Evolutionary conservation across 23 red algal genomes (phyloP).

Genomic region (Gracilaria gracilis): DNA sequence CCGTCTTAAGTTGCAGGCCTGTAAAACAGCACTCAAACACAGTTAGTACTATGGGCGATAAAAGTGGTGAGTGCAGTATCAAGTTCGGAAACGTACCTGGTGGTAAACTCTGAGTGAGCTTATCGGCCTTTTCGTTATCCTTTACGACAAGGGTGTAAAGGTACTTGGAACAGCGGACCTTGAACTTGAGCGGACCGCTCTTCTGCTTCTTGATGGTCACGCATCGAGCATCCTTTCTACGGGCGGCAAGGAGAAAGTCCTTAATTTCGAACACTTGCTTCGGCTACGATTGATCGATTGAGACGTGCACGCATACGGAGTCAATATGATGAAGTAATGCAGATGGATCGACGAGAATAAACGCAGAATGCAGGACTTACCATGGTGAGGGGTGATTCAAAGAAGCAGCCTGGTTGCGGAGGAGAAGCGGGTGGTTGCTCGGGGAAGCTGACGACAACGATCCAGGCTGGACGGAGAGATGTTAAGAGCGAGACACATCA

Average conservation of each 20-base stretch:
- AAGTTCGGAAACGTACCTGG: conserved; percentile 49
- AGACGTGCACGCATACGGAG: not conserved
- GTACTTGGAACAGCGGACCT: conserved; percentile 94
- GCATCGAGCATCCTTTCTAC: conserved; percentile 81
- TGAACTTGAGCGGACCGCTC: conserved; percentile 89
- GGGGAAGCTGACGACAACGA: too few relatives aligned
- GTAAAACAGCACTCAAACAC: not conserved
- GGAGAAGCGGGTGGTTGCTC: not conserved
- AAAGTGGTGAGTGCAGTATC: not conserved
- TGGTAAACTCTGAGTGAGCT: conserved; percentile 83
- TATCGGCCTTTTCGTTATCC: conserved; percentile 89
- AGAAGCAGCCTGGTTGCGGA: not conserved
- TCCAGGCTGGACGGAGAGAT: too few relatives aligned
- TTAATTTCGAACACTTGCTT: conserved; percentile 94
- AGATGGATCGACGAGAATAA: not conserved
- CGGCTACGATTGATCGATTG: conserved; percentile 51
- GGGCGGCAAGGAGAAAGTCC: conserved; percentile 81
- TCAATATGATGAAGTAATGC: not conserved
- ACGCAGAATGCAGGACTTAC: not conserved
- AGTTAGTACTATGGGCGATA: not conserved
- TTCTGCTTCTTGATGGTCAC: conserved; percentile 95
- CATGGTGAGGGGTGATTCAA: not conserved
- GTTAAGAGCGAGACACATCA: too few relatives aligned
- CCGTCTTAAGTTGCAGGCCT: conserved; percentile 23
- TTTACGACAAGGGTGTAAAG: conserved; percentile 94